Base-by-base conservation (phyloP, 352 stramenopile species). In the Pythium pyrilobum region DNA sequence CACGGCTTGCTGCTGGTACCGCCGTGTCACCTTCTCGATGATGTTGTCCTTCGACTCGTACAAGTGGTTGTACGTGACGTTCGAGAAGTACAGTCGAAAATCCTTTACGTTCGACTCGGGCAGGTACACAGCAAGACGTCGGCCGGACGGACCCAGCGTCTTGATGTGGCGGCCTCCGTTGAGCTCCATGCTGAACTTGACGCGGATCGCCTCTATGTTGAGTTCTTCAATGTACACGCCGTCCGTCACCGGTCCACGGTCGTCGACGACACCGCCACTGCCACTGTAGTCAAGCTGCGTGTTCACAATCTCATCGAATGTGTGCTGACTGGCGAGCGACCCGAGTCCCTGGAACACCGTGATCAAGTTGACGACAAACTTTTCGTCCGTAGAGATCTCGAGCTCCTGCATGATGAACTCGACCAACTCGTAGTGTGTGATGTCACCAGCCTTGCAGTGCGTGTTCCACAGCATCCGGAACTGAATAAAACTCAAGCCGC, bases 311-410 rank as follows among this genome's bases (percentile, higher is more conserved):
- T 89, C 73, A 21, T 93, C 81, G 57, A 95, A 95, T 1, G 69
- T 72, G 34, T 88, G 78, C 25, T 88, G 72, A 11, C 67, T 88
- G 4, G 72, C 77, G 32, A 95, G 66, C 16, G 67, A 74, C 33
- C 89, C 85, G 0, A 95, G 71, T 0, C 83, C 85, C 68, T 95
- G 85, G 57, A 95, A 95, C 11, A 95, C 85, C 11, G 72, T 92
- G 52, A 95, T 95, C 20, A 95, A 60, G 45, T 95, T 91, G 15
- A 92, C 85, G 6, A 95, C 81, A 66, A 95, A 95, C 62, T 93
- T 95, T 51, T 95, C 85, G 60, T 95, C 85, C 1, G 85, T 95
- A 13, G 82, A 93, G 13, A 95, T 79, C 54, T 92, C 82, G n/a
- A 95, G 46, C 40, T 95, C 85, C 63, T 92, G 82, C 72, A 95